Percentiles rank a stretch among this genome's conserved stretches.
phyloP scores from a whole-genome alignment of 225 moss, liverwort and hornwort genomes.

The Rhytidiadelphus loreus region DNA sequence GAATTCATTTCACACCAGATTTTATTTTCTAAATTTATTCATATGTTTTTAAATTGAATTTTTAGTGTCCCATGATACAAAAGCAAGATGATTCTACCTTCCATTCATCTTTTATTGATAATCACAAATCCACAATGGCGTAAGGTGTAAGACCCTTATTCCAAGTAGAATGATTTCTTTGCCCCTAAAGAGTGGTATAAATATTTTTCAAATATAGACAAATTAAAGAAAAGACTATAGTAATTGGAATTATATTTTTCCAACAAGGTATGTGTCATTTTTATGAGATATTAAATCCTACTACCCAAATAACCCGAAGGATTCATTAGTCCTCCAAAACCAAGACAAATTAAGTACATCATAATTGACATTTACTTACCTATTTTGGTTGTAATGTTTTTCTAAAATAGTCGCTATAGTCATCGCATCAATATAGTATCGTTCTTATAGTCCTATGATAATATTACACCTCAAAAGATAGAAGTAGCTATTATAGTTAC shows the following conservation, averaged over 20 bases:
- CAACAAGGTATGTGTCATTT: neutral
- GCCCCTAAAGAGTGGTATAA: neutral
- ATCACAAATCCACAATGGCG: neutral
- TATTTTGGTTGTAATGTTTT: neutral
- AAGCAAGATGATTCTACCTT: neutral
- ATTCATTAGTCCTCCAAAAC: neutral
- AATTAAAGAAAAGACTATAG: neutral
- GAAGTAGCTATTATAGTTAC: neutral
- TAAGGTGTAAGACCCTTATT: neutral
- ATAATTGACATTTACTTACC: neutral
- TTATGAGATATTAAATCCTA: neutral
- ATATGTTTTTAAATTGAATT: neutral
- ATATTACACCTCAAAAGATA: neutral
- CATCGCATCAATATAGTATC: neutral
- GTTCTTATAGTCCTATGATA: accelerated
- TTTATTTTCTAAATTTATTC: neutral
- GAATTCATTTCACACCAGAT: no score
- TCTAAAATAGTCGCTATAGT: neutral
- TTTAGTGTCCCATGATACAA: neutral
- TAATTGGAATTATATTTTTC: neutral
- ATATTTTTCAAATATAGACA: neutral
- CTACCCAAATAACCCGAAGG: no score
- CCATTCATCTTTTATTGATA: neutral
- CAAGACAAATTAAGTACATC: neutral
- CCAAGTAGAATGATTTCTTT: neutral